Base-by-base conservation (phyloP, 306 rosid genomes). In the Begonia peltatifolia region DNA sequence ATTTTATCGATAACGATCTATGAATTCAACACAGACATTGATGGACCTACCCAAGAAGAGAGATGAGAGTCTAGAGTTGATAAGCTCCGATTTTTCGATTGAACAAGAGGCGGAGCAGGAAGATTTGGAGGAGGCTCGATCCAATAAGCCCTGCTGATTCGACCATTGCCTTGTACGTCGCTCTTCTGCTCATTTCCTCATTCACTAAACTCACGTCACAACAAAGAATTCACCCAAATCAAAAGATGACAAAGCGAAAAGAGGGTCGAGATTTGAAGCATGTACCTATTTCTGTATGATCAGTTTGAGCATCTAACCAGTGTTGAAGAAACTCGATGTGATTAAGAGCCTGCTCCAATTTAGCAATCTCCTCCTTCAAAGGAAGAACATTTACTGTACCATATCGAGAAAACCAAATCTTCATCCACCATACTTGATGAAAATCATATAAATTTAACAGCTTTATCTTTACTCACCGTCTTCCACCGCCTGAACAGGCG, bases 241-340 rank as follows among this genome's bases (percentile, higher is more conserved):
- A 6, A 4, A 20, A 30, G 8, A 30, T 30, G 6, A 30, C 2
- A 30, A 30, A 30, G 6, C 38, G 0, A 30, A 30, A 5, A 30
- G 38, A 30, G 38, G 6, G 38, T 4, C 11, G 12, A 11, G 12
- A 36, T 11, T 22, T 9, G 9, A 22, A 17, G 53, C 12, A 14
- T 14, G 14, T 84, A 92, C 99, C 94, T 69, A 86, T 79, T 63
- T 92, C 83, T 64, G 83, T 94, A 55, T 94, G 94, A 36, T 92
- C 93, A 1, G 94, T 81, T 63, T 83, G 94, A 54, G 94, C 94
- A 76, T 86, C 93, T 47, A 92, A 53, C 96, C 96, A 92, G 73
- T 92, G 96, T 51, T 92, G 99, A 66, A 83, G 94, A 66, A 86
- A 86, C 74, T 79, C 87, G 58, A 92, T 81, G 70, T 79, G 79